Evolutionary conservation across 2,329 filamentous ascomycete species (phyloP).

Genomic region (Metarhizium robertsii): DNA sequence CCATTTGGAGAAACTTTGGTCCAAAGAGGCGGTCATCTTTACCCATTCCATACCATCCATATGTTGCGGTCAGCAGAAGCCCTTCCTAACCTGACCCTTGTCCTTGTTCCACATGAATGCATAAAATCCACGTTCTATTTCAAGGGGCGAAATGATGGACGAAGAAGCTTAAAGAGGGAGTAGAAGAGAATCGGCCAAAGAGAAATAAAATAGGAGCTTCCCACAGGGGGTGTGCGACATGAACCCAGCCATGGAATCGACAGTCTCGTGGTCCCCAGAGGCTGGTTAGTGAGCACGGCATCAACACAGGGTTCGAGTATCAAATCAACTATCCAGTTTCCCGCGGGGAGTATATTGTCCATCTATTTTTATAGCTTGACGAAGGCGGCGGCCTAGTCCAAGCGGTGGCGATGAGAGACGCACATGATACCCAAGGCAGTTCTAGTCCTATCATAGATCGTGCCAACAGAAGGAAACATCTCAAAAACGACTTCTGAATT

Average conservation of each 20-base stretch:
- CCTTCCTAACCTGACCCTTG: background rate
- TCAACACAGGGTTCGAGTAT: no score
- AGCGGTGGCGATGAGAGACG: background rate
- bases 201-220: no score
- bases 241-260: no score
- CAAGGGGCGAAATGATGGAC: background rate
- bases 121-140: background rate
- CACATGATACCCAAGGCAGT: background rate
- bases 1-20: background rate
- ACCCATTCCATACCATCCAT: background rate
- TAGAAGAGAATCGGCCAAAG: no score
- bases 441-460: background rate
- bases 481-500: background rate
- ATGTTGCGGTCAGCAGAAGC: background rate
- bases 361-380: no score
- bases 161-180: no score
- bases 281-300: no score
- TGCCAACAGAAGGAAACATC: background rate
- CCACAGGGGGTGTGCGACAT: no score
- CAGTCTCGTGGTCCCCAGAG: no score
- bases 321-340: no score
- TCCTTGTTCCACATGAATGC: background rate
- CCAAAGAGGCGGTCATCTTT: background rate
- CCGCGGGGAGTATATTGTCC: no score
- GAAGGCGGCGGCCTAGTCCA: background rate